Conservation (phyloP, 1,284 basidiomycete species). For the Caloboletus inedulis region DNA sequence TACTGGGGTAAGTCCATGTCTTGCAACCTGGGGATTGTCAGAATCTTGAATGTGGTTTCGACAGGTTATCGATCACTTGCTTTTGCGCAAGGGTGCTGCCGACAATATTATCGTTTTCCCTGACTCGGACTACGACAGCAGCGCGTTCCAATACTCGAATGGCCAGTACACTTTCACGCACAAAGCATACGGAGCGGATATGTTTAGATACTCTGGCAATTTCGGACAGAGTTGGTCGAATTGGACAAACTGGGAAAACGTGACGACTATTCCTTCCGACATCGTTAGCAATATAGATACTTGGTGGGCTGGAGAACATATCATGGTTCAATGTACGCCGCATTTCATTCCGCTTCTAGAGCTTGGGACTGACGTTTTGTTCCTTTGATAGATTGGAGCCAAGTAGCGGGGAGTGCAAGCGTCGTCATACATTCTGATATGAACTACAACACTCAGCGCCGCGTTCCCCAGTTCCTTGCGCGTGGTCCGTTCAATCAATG, state of each 20-base stretch:
- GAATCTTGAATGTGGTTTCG: constrained; percentile 7
- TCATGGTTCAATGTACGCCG: constrained; percentile 80
- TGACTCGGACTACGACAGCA: constrained; percentile 69
- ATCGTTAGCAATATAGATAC: constrained; percentile 52
- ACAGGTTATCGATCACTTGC: constrained; percentile 67
- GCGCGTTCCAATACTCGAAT: constrained; percentile 57
- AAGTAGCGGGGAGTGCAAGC: constrained; percentile 56
- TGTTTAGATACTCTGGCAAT: constrained; percentile 81
- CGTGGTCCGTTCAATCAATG: constrained; percentile 87
- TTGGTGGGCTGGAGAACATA: constrained; percentile 82
- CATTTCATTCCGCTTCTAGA: background rate
- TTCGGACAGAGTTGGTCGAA: constrained; percentile 82
- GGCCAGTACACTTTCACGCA: constrained; percentile 76
- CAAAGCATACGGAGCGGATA: constrained; percentile 82
- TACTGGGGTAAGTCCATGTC: constrained; percentile 49
- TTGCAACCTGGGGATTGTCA: background rate
- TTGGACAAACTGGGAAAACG: constrained; percentile 75
- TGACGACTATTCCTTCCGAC: constrained; percentile 58
- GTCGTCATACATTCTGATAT: constrained; percentile 77
- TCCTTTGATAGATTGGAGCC: constrained; percentile 64
- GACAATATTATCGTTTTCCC: constrained; percentile 84
- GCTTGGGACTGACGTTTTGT: constrained; percentile 1
- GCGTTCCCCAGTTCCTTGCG: constrained; percentile 81
- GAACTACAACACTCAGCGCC: constrained; percentile 59
- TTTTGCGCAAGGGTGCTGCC: constrained; percentile 73